Evolutionary conservation across 805 yeast genomes (phyloP), one percentile per base, ranked within the genome.

Genomic region (Saccharomycopsis sp.): DNA sequence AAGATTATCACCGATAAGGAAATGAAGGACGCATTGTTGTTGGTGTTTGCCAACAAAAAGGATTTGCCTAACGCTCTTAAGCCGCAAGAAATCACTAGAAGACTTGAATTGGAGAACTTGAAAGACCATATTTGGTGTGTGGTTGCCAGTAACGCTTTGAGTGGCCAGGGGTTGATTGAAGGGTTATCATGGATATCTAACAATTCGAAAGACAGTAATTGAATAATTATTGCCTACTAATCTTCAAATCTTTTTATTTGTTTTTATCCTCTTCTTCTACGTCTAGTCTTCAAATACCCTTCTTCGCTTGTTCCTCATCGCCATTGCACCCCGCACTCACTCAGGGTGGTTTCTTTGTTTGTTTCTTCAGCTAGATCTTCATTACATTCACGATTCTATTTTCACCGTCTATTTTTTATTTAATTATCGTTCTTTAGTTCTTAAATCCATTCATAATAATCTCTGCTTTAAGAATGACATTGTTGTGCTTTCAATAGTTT

Each of bases 11-110:
- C 82, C 65, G 97, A 91, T 72, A 84, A 89, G 62, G 96, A 90
- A 70, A 85, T 90, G 81, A 81, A 84, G 65, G 84, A 85, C 61
- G 91, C 93, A 64, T 78, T 88, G 61, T 73, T 91, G 68, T 78
- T 90, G 63, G 93, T 91, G 3, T 83, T 90, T 75, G 97, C 97
- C 58, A 91, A 91, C 73, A 89, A 89, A 70, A 96, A 89, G 72
- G 96, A 89, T 73, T 74, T 87, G 63, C 80, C 81, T 15, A 82
- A 80, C 47, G 85, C 93, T 53, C 74, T 85, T 74, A 85, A 81
- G 67, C 93, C 96, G 55, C 85, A 85, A 69, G 93, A 91, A 67
- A 75, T 91, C 62, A 87, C 91, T 58, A 88, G 87, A 65, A 76
- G 77, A 63, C 79, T 91, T 61, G 83, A 86, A 59, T 77, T 92